Evolutionary conservation across 495 filamentous ascomycete species (phyloP).

Genomic region (Talaromyces adpressus): DNA sequence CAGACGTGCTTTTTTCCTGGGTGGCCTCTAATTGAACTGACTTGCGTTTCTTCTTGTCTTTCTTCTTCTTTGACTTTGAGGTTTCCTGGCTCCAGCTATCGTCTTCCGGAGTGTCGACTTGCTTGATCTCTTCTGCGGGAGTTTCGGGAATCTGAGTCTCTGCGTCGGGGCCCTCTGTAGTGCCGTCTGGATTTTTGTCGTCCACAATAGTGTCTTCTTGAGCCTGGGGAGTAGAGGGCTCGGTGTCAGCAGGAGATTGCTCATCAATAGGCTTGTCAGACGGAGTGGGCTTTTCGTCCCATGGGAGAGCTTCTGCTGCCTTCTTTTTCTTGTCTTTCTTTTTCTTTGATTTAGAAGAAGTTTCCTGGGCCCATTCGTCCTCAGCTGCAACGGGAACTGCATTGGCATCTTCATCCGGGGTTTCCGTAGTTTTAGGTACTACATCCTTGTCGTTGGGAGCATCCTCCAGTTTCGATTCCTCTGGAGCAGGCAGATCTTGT

Average conservation of each 20-base stretch:
- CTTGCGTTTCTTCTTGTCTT: slow-evolving; percentile 28
- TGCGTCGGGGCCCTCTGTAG: neutral
- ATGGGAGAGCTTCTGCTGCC: neutral
- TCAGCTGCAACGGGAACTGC: neutral
- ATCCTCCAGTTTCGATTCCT: neutral
- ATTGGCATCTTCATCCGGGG: neutral
- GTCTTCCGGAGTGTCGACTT: neutral
- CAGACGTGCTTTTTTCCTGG: neutral
- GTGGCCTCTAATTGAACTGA: slow-evolving; percentile 16
- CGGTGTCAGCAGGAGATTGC: neutral
- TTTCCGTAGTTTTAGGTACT: neutral
- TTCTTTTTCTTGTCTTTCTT: slow-evolving; percentile 17
- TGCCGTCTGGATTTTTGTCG: neutral
- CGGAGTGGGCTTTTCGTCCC: neutral
- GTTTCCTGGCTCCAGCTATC: neutral
- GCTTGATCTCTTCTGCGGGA: neutral
- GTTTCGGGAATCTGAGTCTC: neutral
- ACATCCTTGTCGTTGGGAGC: neutral
- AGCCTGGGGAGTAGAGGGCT: neutral
- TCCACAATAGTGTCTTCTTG: neutral
- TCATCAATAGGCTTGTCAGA: neutral
- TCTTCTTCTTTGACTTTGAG: slow-evolving; percentile 7
- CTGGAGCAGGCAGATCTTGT: neutral
- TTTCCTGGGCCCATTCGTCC: neutral
- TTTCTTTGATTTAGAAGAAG: slow-evolving; percentile 10